These are phyloP conservation scores for Verticillium klebahnii DNA, from an alignment of 2,329 filamentous ascomycete species.

Conservation along the genomic window DNA sequence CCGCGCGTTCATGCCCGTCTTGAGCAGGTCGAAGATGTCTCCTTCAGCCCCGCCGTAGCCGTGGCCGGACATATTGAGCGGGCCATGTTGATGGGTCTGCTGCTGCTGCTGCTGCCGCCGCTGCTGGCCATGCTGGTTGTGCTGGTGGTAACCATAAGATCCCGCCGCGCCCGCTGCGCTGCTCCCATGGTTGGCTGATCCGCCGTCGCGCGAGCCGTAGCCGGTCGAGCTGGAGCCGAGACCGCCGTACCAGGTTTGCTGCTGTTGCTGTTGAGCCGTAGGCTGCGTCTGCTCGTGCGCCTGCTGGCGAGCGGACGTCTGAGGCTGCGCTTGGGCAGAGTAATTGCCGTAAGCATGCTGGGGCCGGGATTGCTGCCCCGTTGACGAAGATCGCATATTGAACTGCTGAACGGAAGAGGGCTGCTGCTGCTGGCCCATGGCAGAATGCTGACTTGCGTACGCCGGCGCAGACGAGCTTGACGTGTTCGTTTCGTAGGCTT, in stretches of 20 bases:
- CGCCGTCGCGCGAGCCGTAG: background rate
- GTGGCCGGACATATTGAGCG: background rate
- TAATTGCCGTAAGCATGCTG: background rate
- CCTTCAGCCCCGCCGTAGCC: background rate
- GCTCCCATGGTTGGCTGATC: background rate
- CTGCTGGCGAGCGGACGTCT: constrained; percentile 2
- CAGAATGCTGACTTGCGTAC: constrained; percentile 4
- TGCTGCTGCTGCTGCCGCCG: background rate
- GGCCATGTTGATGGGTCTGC: background rate
- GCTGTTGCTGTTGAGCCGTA: background rate
- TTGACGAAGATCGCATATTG: constrained; percentile 7
- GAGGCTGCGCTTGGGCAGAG: background rate
- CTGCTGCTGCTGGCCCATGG: constrained; percentile 18
- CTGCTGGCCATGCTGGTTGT: constrained; percentile 1
- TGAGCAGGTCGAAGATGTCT: background rate
- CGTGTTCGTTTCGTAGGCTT: background rate
- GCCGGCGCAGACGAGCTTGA: background rate
- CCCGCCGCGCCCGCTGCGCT: background rate
- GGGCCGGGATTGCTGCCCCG: constrained; percentile 2
- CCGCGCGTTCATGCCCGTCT: background rate
- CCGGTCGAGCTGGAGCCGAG: background rate
- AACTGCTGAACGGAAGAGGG: background rate
- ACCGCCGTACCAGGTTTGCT: background rate
- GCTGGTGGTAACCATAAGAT: constrained; percentile 3
- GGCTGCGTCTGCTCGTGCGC: constrained; percentile 1